Evolutionary conservation across 2,329 filamentous ascomycete species (phyloP).

Genomic region (Dryadomyces quercivorus): DNA sequence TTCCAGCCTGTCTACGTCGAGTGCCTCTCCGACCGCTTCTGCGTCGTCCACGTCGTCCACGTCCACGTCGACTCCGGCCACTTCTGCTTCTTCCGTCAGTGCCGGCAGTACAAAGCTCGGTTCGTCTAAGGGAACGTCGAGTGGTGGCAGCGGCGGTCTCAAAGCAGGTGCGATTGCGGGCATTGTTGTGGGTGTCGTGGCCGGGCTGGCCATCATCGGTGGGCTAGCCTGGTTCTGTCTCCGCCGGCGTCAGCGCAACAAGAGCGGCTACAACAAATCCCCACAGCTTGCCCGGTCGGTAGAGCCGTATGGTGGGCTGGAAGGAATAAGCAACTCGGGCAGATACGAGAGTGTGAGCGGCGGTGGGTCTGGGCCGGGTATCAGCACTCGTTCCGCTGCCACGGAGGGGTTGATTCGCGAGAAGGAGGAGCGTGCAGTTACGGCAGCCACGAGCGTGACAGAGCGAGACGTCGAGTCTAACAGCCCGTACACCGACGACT

Average conservation of each 20-base stretch:
- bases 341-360: neutral
- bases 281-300: conserved; percentile 11
- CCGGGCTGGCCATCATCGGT: conserved; percentile 25
- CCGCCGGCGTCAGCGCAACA: conserved; percentile 24
- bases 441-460: conserved; percentile 18
- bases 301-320: conserved; percentile 15
- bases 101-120: neutral
- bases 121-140: neutral
- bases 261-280: conserved; percentile 8
- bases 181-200: conserved; percentile 29
- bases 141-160: neutral
- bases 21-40: neutral
- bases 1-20: neutral
- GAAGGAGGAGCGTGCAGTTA: conserved; percentile 28
- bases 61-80: too few relatives aligned
- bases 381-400: neutral
- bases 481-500: conserved; percentile 31
- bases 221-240: conserved; percentile 30
- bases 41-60: neutral
- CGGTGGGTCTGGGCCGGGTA: neutral
- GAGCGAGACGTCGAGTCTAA: conserved; percentile 19
- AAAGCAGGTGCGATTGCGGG: conserved; percentile 30
- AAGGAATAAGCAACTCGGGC: neutral
- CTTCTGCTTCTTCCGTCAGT: neutral
- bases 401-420: conserved; percentile 25